Base-by-base conservation (phyloP, 1,284 basidiomycete species). In the Golubevia pallescens region DNA sequence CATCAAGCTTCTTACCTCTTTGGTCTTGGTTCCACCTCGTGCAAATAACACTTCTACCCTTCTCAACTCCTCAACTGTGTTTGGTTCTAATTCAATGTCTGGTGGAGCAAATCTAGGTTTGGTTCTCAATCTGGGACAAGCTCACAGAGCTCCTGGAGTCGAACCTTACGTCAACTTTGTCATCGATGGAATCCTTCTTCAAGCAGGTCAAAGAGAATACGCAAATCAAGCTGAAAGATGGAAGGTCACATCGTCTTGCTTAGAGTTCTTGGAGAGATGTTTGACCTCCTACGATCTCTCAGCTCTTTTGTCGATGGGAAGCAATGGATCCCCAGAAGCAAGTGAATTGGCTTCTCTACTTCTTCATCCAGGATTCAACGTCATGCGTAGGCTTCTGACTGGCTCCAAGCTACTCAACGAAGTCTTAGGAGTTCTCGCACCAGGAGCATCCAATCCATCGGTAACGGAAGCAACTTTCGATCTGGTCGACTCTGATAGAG, bases 311-410 rank as follows among this genome's bases (percentile, higher is more conserved):
- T 42, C 34, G 32, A 57, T 32, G 34, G 68, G 80, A 5, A 10
- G 14, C 4, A 56, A 59, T 10, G 63, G 70, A 19, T 57, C 71
- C 24, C 69, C 72, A 10, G 69, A 68, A 8, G 69, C 70, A 3
- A 62, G 70, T 2, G 78, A 80, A 16, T 75, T 87, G 0, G 78
- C 80, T 0, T 78, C 61, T 57, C 64, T 87, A 0, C 80, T 92
- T 34, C 74, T 91, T 1, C 94, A 97, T 84, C 94, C 96, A 0
- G 96, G 95, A 1, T 95, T 93, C 84, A 91, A 94, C 61, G 87
- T 98, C 61, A 90, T 96, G 86, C 90, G 91, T 58, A 90, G 93
- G 0, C 81, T 98, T 6, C 88, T 98, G 57, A 92, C 91, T 19
- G 90, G 90, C 58, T 89, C 91, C 0, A 87, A 90, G 1, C 88